Evolutionary conservation across 176 grass and related monocot species (phyloP), one percentile per base, ranked within the genome.

Genomic region (Avena insularis): DNA sequence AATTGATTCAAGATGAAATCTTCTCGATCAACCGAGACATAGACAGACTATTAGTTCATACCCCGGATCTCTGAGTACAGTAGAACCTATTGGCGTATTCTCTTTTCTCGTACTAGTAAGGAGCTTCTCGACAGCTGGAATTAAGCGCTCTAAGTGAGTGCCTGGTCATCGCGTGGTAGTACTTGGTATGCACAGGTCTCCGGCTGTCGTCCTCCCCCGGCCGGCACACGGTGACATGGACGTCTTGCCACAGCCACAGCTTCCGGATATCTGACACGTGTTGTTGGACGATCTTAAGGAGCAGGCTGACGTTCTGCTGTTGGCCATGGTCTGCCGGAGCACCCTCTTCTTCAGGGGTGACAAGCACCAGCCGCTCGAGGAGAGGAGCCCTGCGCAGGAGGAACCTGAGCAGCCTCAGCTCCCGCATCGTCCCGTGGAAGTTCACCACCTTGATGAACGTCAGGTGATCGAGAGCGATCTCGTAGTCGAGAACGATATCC

Each of bases 321-420:
- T 36, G 79, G 15, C 51, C 40, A 17, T 51, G 12, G 3, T 33
- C 47, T 49, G 38, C 58, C 0, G 2, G 43, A 48, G 19, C 45
- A 12, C 56, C 74, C 3, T 61, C 66, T 50, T 61, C 79, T 68
- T 79, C 84, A 33, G 80, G 62, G 8, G 53, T 33, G 61, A 92
- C 87, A 6, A 96, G 16, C 67, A 96, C 49, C 27, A 90, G 60
- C 50, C 81, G 85, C 79, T 96, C 91, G 0, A 96, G 82, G 19
- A 57, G 29, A 43, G 60, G 40, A 40, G 89, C 74, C 58, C 81
- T 86, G 2, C 75, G 86, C 45, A 90, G 10, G 51, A 96, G 59
- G 74, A 96, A 86, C 35, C 75, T 84, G 5, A 86, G 81, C 58
- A 96, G 72, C 79, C 54, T 43, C 31, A 95, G 33, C 85, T 90